These are phyloP conservation scores for Tillandsia fasciculata DNA, from an alignment of 176 grass and related monocot genomes.

Conservation along the genomic window DNA sequence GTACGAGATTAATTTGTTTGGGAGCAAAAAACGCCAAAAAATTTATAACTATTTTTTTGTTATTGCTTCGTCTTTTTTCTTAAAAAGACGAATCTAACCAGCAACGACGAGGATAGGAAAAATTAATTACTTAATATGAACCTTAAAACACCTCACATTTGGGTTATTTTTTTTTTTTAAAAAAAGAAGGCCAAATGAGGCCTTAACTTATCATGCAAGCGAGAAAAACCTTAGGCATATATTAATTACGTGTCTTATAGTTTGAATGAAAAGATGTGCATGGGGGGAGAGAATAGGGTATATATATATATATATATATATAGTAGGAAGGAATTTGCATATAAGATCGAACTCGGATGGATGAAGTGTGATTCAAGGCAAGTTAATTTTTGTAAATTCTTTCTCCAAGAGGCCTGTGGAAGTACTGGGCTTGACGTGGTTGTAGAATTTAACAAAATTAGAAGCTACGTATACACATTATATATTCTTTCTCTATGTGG, in stretches of 20 bases:
- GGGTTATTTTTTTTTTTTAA: too few relatives aligned
- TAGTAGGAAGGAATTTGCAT: background rate
- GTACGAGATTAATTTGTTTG: too few relatives aligned
- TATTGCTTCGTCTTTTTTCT: too few relatives aligned
- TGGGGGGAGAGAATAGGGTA: background rate
- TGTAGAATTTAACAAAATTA: background rate
- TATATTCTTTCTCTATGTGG: background rate
- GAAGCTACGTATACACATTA: background rate
- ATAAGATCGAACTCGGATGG: background rate
- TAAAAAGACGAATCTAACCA: too few relatives aligned
- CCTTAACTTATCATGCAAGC: background rate
- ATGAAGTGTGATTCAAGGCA: slow-evolving; percentile 25
- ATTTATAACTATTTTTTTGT: too few relatives aligned
- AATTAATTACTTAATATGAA: too few relatives aligned
- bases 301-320: too few relatives aligned
- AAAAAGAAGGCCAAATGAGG: too few relatives aligned
- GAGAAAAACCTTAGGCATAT: background rate
- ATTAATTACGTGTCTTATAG: background rate
- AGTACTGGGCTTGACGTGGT: background rate
- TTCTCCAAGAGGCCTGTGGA: background rate
- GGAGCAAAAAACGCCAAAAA: too few relatives aligned
- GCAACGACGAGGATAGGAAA: too few relatives aligned
- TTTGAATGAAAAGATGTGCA: too few relatives aligned
- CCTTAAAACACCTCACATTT: too few relatives aligned
- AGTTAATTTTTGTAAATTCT: slow-evolving; percentile 10